Percentiles rank a stretch among this genome's conserved stretches.
phyloP scores from a whole-genome alignment of 371 early-diverging fungal species.

The Actinomucor elegans region DNA sequence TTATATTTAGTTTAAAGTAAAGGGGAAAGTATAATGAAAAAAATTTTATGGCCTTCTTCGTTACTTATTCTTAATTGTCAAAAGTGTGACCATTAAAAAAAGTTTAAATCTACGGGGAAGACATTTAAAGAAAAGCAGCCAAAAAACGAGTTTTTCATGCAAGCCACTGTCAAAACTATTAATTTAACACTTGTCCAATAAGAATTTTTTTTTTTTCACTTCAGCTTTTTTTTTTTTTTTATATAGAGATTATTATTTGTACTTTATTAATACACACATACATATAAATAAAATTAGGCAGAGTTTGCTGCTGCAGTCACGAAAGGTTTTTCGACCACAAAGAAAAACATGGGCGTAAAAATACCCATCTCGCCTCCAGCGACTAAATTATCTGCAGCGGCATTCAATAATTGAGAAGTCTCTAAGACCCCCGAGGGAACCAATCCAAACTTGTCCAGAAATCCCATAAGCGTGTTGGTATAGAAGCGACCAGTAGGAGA shows the following conservation, averaged over 20 bases:
- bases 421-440: constrained; percentile 72
- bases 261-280: no score
- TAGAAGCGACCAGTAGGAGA: constrained; percentile 53
- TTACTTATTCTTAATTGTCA: neutral
- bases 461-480: constrained; percentile 59
- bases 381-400: constrained; percentile 73
- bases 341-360: constrained; percentile 84
- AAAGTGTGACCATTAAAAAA: neutral
- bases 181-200: neutral
- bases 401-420: constrained; percentile 67
- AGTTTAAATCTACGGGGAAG: neutral
- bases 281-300: no score
- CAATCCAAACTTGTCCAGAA: constrained; percentile 64
- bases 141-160: neutral
- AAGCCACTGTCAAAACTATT: neutral
- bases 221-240: neutral
- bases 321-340: constrained; percentile 72
- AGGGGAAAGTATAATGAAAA: neutral
- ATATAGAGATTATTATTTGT: no score
- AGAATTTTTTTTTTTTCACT: neutral
- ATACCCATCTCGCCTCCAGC: constrained; percentile 69
- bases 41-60: neutral
- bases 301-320: no score
- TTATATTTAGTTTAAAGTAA: neutral
- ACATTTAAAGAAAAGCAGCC: constrained; percentile 2